These are phyloP conservation scores for Clitocybe nebularis DNA, from an alignment of 1,284 basidiomycete genomes.

Conservation along the genomic window DNA sequence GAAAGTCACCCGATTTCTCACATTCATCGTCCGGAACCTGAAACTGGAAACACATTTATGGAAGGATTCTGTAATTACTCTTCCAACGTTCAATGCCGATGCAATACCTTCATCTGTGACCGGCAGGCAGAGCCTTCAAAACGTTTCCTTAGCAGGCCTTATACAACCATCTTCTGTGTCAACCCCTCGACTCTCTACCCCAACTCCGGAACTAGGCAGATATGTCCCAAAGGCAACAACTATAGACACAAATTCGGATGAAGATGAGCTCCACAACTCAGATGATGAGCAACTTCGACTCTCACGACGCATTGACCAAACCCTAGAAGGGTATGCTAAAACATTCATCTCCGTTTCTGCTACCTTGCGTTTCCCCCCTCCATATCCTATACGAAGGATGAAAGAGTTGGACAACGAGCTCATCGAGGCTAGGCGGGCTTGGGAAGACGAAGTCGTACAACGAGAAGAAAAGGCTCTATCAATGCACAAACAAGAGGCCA, in stretches of 20 bases:
- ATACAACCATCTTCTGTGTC: constrained; percentile 29
- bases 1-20: constrained; percentile 87
- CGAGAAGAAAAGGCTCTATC: constrained; percentile 63
- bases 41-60: constrained; percentile 94
- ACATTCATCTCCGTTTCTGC: constrained; percentile 91
- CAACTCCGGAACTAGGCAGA: constrained; percentile 15
- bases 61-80: constrained; percentile 87
- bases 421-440: constrained; percentile 59
- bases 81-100: constrained; percentile 63
- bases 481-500: constrained; percentile 43
- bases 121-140: constrained; percentile 24
- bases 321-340: constrained; percentile 76
- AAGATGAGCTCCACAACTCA: constrained; percentile 61
- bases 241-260: constrained; percentile 25
- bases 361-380: constrained; percentile 85
- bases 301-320: constrained; percentile 70
- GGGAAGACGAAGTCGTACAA: constrained; percentile 82
- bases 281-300: constrained; percentile 66
- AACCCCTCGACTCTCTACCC: constrained; percentile 28
- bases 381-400: constrained; percentile 83
- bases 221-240: constrained; percentile 17
- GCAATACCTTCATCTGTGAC: constrained; percentile 50
- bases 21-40: constrained; percentile 87
- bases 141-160: constrained; percentile 18
- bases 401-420: constrained; percentile 80